These are phyloP conservation scores for Chaetomium fimeti DNA, from an alignment of 495 filamentous ascomycete species.

Conservation along the genomic window DNA sequence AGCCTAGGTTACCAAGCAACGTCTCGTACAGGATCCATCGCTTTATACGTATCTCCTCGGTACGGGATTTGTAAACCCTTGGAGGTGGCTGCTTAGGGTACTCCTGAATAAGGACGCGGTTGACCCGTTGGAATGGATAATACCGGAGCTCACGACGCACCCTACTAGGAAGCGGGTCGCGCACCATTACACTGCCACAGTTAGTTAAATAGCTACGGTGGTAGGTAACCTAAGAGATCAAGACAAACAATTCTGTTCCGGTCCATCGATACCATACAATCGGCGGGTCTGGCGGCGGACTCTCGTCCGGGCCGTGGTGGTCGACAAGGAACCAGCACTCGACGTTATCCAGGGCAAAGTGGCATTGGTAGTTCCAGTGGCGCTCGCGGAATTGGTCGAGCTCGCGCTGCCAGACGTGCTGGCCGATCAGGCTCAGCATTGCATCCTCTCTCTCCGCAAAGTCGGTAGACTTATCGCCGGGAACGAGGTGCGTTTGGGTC, in stretches of 20 bases:
- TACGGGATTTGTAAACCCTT: constrained; percentile 8
- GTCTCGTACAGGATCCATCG: neutral
- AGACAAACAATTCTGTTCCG: constrained; percentile 12
- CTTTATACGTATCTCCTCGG: constrained; percentile 7
- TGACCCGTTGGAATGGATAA: constrained; percentile 5
- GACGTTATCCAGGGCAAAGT: constrained; percentile 11
- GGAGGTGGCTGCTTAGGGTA: too few species aligned
- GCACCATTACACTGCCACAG: neutral
- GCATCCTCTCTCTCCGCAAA: neutral
- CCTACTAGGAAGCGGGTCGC: constrained; percentile 3
- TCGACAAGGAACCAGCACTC: constrained; percentile 15
- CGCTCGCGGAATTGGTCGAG: constrained; percentile 7
- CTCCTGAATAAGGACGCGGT: neutral
- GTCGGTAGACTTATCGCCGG: neutral
- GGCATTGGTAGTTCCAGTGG: constrained; percentile 1
- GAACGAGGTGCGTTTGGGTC: constrained; percentile 7
- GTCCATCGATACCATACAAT: constrained; percentile 13
- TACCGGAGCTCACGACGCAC: constrained; percentile 7
- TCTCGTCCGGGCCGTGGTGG: constrained; percentile 15
- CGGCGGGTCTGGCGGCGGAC: constrained; percentile 9
- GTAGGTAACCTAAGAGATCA: constrained; percentile 1
- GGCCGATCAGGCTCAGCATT: constrained; percentile 7
- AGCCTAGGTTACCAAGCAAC: neutral
- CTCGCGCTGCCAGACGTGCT: constrained; percentile 10
- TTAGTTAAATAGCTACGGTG: too few species aligned